Base-by-base conservation (phyloP, 306 rosid genomes). In the Gleditsia sinensis region DNA sequence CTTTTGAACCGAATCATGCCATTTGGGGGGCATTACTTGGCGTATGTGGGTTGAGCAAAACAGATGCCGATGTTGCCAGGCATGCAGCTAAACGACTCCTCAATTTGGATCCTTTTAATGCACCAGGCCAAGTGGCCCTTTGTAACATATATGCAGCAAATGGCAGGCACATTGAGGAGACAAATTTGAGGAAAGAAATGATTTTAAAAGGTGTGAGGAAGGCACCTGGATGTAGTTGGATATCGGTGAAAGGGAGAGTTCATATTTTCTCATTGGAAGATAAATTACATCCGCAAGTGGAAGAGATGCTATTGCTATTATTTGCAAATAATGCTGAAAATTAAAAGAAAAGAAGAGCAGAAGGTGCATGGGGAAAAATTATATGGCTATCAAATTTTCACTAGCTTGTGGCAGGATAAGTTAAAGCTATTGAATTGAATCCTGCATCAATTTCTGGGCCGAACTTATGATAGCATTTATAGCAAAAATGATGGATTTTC, bases 211-310 rank as follows among this genome's bases (percentile, higher is more conserved):
- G 88, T 42, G 86, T 89, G 60, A 89, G 79, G 74, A 91, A 92
- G 85, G 72, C 62, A 63, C 93, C 96, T 23, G 96, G 96, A 30
- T 88, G 88, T 78, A 92, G 97, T 80, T 92, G 96, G 97, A 80
- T 89, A 71, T 27, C 67, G 56, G 64, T 89, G 72, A 80, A 80
- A 61, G 94, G 91, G 21, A 69, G 57, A 61, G 87, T 80, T 58
- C 73, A 75, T 63, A 67, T 80, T 27, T 91, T 89, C 75, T 80
- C 74, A 23, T 75, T 87, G 6, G 88, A 92, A 25, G 86, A 87
- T 77, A 85, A 71, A 77, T 49, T 85, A 40, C 61, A 71, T 14
- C 59, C 78, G 23, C 80, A 66, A 45, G 80, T 77, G 40, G 40
- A 66, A 66, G 75, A 86, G 25, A 81, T 78, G 75, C 49, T 82